These are phyloP conservation scores for Phaffia tasmanica DNA, from an alignment of 768 basidiomycete species.

Conservation along the genomic window DNA sequence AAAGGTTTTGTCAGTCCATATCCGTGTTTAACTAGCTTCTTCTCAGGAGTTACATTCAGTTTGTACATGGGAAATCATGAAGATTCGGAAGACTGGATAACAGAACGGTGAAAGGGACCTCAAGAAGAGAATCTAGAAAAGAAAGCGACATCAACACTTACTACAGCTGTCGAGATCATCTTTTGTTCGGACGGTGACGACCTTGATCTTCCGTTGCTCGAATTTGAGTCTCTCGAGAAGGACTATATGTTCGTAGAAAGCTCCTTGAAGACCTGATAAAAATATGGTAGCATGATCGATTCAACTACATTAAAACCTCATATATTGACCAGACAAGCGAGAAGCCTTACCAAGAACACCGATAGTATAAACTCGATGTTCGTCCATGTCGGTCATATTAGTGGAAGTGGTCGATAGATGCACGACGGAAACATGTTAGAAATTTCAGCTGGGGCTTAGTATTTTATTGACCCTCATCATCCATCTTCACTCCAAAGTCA, in stretches of 20 bases:
- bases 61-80: too few relatives aligned
- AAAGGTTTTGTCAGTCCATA: too few relatives aligned
- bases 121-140: neutral
- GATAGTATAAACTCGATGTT: conserved; percentile 4
- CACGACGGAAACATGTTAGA: too few relatives aligned
- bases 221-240: conserved; percentile 17
- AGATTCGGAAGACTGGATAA: neutral
- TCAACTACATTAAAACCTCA: neutral
- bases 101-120: neutral
- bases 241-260: conserved; percentile 24
- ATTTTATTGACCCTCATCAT: too few relatives aligned
- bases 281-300: too few relatives aligned
- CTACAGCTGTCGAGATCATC: conserved; percentile 21
- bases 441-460: too few relatives aligned
- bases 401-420: too few relatives aligned
- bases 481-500: too few relatives aligned
- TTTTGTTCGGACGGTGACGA: conserved; percentile 18
- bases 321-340: neutral
- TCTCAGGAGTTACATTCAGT: too few relatives aligned
- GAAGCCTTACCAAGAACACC: conserved; percentile 14
- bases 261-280: conserved; percentile 17
- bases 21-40: too few relatives aligned
- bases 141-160: neutral
- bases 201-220: neutral
- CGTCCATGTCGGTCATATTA: too few relatives aligned